Conservation (phyloP, 164 flowering plant species). For the Pachysandra terminalis region DNA sequence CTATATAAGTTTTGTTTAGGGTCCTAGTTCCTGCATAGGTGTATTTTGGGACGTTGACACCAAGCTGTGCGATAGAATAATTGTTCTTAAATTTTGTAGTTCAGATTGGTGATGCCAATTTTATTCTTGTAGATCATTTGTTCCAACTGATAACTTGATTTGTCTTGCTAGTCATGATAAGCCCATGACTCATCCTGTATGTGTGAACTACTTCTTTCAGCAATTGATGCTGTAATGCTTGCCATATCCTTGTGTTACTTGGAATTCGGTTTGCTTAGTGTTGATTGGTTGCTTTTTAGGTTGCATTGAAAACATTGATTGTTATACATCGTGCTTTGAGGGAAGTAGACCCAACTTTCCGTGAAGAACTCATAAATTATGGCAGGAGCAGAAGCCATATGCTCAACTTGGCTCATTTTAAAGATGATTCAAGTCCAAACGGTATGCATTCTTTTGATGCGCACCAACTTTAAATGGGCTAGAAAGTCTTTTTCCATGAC, state of each 20-base stretch:
- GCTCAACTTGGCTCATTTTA: constrained; percentile 93
- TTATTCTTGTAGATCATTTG: neutral
- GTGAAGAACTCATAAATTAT: constrained; percentile 86
- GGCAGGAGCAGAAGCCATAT: constrained; percentile 82
- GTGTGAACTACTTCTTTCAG: constrained; percentile 5
- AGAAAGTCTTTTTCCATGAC: constrained; percentile 2
- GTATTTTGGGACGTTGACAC: neutral
- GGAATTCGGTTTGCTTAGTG: constrained; percentile 7
- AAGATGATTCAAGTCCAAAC: constrained; percentile 93
- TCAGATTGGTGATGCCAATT: neutral
- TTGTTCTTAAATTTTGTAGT: neutral
- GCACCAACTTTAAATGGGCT: neutral
- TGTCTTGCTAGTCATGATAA: neutral
- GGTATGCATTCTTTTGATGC: constrained; percentile 42
- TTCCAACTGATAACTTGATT: neutral
- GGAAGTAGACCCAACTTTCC: constrained; percentile 93
- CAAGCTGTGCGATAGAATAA: neutral
- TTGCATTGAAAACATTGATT: constrained; percentile 89
- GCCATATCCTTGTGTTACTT: constrained; percentile 3
- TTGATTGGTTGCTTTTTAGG: constrained; percentile 35
- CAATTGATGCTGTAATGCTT: neutral
- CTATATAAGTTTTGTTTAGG: too few species aligned
- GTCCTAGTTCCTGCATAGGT: too few species aligned
- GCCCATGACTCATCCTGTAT: neutral
- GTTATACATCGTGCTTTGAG: constrained; percentile 96